Evolutionary conservation across 495 filamentous ascomycete genomes (phyloP).

Genomic region (Schizothecium vesticola): DNA sequence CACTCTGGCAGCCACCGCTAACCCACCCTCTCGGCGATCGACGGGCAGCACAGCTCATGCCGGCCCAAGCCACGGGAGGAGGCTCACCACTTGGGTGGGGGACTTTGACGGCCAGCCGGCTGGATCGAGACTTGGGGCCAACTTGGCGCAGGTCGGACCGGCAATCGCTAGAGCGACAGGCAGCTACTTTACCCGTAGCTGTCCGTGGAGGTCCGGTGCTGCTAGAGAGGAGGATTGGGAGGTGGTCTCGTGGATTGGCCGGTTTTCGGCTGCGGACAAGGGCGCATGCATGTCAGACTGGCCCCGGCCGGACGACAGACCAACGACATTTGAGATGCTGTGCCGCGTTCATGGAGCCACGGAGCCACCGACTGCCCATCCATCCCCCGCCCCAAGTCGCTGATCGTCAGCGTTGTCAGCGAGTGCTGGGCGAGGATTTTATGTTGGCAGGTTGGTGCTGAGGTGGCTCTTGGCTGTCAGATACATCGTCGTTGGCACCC

Average conservation of each 20-base stretch:
- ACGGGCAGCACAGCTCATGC: neutral
- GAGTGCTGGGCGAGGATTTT: neutral
- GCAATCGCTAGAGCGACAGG: neutral
- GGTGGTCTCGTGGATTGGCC: neutral
- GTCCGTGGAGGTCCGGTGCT: neutral
- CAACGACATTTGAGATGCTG: neutral
- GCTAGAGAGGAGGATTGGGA: neutral
- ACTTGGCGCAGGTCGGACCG: neutral
- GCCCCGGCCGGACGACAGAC: neutral
- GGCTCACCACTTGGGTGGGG: neutral
- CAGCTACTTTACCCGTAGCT: neutral
- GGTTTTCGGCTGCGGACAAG: neutral
- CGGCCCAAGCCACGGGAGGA: neutral
- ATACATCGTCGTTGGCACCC: neutral
- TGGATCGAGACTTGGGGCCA: neutral
- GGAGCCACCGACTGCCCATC: neutral
- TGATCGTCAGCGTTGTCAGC: neutral
- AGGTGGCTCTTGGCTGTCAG: neutral
- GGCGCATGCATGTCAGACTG: neutral
- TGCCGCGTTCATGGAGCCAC: neutral
- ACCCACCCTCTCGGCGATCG: neutral
- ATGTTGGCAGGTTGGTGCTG: neutral
- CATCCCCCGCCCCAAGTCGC: neutral
- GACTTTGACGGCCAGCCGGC: neutral
- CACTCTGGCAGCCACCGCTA: neutral